Percentiles rank a stretch among this genome's conserved stretches.
Evolutionary conservation across 2,329 filamentous ascomycete genomes (phyloP).

Genomic region (Pseudomassariella vexata): DNA sequence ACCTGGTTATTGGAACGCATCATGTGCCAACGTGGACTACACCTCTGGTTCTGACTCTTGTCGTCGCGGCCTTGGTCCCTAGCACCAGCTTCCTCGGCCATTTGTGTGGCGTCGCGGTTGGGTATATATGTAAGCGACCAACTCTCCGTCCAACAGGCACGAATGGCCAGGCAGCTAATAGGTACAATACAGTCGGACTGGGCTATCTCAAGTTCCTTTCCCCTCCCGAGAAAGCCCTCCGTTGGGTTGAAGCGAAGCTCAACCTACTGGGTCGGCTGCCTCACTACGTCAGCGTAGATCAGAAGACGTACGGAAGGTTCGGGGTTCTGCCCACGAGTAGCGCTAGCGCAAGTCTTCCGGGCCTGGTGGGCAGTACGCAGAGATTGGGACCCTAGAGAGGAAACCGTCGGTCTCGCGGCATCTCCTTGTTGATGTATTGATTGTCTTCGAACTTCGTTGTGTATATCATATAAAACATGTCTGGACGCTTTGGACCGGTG

Average conservation of each 20-base stretch:
- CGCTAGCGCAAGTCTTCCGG: conserved; percentile 38
- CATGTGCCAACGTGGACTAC: conserved; percentile 90
- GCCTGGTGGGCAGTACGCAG: conserved; percentile 59
- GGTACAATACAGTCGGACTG: conserved; percentile 58
- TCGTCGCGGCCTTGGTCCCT: conserved; percentile 72
- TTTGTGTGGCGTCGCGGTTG: conserved; percentile 73
- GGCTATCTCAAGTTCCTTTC: conserved; percentile 86
- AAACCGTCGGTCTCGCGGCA: too few relatives aligned
- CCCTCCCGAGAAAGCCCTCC: conserved; percentile 79
- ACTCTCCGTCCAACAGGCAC: background rate
- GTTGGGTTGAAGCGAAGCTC: conserved; percentile 84
- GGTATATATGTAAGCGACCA: conserved; percentile 72
- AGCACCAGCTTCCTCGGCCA: conserved; percentile 83
- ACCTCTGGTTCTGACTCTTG: conserved; percentile 69
- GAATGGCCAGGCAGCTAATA: conserved; percentile 13
- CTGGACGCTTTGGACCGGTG: too few relatives aligned
- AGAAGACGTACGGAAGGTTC: conserved; percentile 91
- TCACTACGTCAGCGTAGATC: conserved; percentile 90
- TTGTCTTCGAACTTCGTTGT: background rate
- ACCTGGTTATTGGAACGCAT: conserved; percentile 56
- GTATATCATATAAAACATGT: too few relatives aligned
- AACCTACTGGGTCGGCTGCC: conserved; percentile 79
- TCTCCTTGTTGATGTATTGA: background rate
- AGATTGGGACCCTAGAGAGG: conserved; percentile 62
- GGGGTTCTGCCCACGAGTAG: conserved; percentile 68